A percentile compares a stretch with the other conserved stretches of the same genome.
Conservation (phyloP, 2,329 filamentous ascomycete species). For the Pseudogymnoascus pannorum region DNA sequence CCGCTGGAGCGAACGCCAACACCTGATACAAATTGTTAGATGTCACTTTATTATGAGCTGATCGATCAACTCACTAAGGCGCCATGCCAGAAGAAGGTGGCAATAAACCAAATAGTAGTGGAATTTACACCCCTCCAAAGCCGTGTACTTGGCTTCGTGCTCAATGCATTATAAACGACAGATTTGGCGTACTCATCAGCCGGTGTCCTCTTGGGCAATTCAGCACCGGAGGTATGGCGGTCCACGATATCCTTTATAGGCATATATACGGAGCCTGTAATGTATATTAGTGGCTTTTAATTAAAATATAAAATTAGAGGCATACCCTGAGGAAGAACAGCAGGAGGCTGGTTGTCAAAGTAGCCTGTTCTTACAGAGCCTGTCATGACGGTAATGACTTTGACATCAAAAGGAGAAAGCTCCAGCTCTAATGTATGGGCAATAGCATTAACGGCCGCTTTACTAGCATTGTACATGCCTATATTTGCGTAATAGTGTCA, state of each 20-base stretch:
- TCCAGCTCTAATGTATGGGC: conserved; percentile 19
- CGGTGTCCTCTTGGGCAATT: not conserved
- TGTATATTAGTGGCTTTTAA: not conserved
- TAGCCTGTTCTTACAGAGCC: conserved; percentile 19
- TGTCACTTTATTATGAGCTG: not conserved
- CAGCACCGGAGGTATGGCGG: conserved; percentile 8
- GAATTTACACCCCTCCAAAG: conserved; percentile 18
- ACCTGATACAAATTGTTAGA: not conserved
- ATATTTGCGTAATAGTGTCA: not conserved
- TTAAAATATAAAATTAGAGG: not conserved
- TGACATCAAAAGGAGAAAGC: conserved; percentile 19
- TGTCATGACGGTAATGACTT: conserved; percentile 18
- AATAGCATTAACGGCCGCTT: conserved; percentile 18
- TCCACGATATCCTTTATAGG: conserved; percentile 19
- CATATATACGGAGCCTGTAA: conserved; percentile 16
- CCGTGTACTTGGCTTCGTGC: conserved; percentile 17
- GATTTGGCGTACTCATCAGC: conserved; percentile 16
- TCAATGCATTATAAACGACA: conserved; percentile 21
- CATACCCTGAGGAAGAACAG: conserved; percentile 12
- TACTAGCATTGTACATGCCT: conserved; percentile 22
- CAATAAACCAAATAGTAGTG: conserved; percentile 15
- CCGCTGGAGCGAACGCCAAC: not conserved
- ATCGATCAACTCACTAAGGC: conserved; percentile 16
- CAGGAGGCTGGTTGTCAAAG: conserved; percentile 17
- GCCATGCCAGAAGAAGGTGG: conserved; percentile 17